Percentiles rank a stretch among this genome's conserved stretches.
Conservation (phyloP, 106 monocot genomes). For the Cymbidium sinense region DNA sequence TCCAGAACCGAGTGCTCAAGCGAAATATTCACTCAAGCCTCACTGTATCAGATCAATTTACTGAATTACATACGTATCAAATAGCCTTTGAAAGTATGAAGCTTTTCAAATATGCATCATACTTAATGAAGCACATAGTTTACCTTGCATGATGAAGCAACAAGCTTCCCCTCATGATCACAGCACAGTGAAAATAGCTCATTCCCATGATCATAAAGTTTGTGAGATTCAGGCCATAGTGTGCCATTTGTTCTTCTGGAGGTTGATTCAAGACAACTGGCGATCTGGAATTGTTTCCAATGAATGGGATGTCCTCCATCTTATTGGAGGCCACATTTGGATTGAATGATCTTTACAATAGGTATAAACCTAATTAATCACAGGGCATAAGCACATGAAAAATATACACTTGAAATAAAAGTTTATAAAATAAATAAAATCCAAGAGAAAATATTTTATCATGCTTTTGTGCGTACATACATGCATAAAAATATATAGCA, state of each 20-base stretch:
- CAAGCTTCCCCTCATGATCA: conserved; percentile 66
- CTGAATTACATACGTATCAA: too few species aligned
- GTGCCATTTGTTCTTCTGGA: conserved; percentile 90
- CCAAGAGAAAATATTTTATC: not conserved
- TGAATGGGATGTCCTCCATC: conserved; percentile 30
- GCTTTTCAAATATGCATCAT: not conserved
- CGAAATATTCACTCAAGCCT: too few species aligned
- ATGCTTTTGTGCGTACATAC: not conserved
- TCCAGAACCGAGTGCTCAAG: too few species aligned
- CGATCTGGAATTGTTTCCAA: conserved; percentile 86
- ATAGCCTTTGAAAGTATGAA: not conserved
- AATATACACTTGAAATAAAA: not conserved
- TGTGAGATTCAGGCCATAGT: conserved; percentile 98
- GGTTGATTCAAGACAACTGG: conserved; percentile 70
- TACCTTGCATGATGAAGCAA: conserved; percentile 99
- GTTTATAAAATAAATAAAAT: not conserved
- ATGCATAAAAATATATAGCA: not conserved
- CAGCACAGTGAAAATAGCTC: conserved; percentile 84
- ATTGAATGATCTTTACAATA: conserved; percentile 9
- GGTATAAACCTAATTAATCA: conserved; percentile 1
- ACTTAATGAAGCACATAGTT: not conserved
- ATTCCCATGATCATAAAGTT: conserved; percentile 99
- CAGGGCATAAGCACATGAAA: not conserved
- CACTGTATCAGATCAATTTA: too few species aligned
- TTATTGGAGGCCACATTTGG: conserved; percentile 30